Conservation (phyloP, 2,329 filamentous ascomycete species). For the Bipolaris gigantea region DNA sequence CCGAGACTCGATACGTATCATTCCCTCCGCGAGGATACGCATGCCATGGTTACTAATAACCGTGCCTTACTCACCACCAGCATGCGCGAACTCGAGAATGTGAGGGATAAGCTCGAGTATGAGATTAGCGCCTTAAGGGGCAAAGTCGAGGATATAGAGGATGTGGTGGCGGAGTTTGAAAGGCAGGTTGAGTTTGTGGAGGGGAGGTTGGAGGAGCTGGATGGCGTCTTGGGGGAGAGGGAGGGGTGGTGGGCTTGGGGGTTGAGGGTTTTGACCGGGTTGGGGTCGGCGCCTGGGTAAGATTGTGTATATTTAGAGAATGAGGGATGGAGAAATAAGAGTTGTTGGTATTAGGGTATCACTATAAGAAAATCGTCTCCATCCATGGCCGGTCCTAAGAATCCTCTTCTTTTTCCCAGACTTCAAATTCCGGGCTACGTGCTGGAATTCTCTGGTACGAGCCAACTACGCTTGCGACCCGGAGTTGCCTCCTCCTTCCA, state of each 20-base stretch:
- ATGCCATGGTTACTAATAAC: slow-evolving; percentile 71
- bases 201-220: slow-evolving; percentile 51
- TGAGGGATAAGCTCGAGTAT: slow-evolving; percentile 87
- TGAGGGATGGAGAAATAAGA: background rate
- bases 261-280: slow-evolving; percentile 6
- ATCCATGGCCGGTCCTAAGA: too few species aligned
- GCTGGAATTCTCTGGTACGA: background rate
- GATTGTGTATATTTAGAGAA: background rate
- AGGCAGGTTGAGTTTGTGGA: slow-evolving; percentile 58
- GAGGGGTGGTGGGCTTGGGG: slow-evolving; percentile 44
- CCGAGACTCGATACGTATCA: slow-evolving; percentile 72
- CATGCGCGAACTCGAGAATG: slow-evolving; percentile 75
- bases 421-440: background rate
- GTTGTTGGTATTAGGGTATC: slow-evolving; percentile 3
- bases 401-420: background rate
- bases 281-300: background rate
- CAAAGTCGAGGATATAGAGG: slow-evolving; percentile 85
- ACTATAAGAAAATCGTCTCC: background rate
- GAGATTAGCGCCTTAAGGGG: slow-evolving; percentile 79
- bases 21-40: slow-evolving; percentile 65
- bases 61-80: slow-evolving; percentile 68
- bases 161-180: slow-evolving; percentile 78
- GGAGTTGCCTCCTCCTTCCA: slow-evolving; percentile 16
- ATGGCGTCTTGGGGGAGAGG: slow-evolving; percentile 57
- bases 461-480: slow-evolving; percentile 1